phyloP scores from a whole-genome alignment of 306 rosid species.

The Sindora glabra region DNA sequence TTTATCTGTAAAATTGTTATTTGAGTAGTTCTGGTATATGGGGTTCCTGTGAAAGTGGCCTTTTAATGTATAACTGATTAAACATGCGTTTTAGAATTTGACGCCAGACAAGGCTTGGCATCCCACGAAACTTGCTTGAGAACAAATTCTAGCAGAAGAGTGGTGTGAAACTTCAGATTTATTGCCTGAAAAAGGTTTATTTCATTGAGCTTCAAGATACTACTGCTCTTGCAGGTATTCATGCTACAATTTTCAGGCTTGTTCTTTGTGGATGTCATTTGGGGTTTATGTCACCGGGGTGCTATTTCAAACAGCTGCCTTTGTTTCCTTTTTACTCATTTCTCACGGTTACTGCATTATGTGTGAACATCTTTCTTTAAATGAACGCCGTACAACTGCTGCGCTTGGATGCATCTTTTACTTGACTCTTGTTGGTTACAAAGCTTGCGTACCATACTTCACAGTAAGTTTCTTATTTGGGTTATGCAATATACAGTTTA shows the following conservation, averaged over 20 bases:
- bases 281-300: constrained; percentile 94
- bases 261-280: constrained; percentile 98
- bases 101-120: neutral
- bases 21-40: neutral
- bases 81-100: neutral
- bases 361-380: constrained; percentile 79
- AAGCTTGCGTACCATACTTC: constrained; percentile 88
- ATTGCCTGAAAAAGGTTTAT: neutral
- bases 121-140: constrained; percentile 7
- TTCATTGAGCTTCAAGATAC: constrained; percentile 10
- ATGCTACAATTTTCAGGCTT: constrained; percentile 67
- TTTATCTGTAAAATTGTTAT: neutral
- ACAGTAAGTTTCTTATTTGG: constrained; percentile 46
- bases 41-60: constrained; percentile 2
- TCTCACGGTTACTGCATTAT: constrained; percentile 96
- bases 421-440: constrained; percentile 90
- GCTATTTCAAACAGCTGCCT: constrained; percentile 87
- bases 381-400: constrained; percentile 86
- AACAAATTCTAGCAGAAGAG: neutral
- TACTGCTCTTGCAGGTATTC: constrained; percentile 72
- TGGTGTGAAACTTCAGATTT: neutral
- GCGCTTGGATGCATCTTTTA: constrained; percentile 83
- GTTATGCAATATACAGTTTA: neutral
- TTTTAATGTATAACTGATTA: neutral
- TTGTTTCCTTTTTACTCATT: constrained; percentile 82